Conservation (phyloP, 2,329 filamentous ascomycete genomes). For the Colletotrichum endophyticum region DNA sequence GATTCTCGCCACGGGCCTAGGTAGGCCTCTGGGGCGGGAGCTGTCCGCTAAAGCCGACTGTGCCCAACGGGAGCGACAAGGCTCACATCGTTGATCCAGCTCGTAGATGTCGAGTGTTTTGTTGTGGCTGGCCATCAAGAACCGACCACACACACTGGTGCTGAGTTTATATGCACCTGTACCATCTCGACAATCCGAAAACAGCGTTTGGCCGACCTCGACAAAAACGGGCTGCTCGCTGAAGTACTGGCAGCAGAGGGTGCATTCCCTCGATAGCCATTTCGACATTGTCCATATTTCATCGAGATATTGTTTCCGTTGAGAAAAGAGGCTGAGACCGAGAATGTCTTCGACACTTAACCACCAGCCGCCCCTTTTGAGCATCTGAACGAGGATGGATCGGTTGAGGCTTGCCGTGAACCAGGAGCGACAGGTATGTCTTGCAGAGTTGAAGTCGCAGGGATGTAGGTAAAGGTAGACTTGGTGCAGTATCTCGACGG, state of each 20-base stretch:
- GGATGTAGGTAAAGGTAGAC: slow-evolving; percentile 38
- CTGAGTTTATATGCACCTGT: background rate
- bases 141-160: slow-evolving; percentile 62
- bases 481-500: slow-evolving; percentile 40
- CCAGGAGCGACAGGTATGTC: slow-evolving; percentile 65
- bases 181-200: slow-evolving; percentile 30
- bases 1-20: slow-evolving; percentile 53
- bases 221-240: slow-evolving; percentile 29
- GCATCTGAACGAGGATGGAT: slow-evolving; percentile 54
- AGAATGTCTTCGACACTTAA: slow-evolving; percentile 34
- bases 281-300: slow-evolving; percentile 43
- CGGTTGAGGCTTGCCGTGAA: slow-evolving; percentile 61
- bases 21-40: slow-evolving; percentile 31
- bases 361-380: slow-evolving; percentile 61
- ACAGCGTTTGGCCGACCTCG: slow-evolving; percentile 38
- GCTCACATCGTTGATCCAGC: slow-evolving; percentile 38
- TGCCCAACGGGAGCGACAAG: slow-evolving; percentile 2
- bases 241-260: slow-evolving; percentile 13
- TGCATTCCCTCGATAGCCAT: slow-evolving; percentile 45
- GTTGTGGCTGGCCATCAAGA: slow-evolving; percentile 59
- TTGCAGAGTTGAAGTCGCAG: slow-evolving; percentile 61
- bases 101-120: slow-evolving; percentile 62
- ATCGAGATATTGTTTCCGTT: background rate
- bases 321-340: background rate
- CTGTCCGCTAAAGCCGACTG: background rate